Evolutionary conservation across 768 basidiomycete genomes (phyloP).

Genomic region (Russula lepida): DNA sequence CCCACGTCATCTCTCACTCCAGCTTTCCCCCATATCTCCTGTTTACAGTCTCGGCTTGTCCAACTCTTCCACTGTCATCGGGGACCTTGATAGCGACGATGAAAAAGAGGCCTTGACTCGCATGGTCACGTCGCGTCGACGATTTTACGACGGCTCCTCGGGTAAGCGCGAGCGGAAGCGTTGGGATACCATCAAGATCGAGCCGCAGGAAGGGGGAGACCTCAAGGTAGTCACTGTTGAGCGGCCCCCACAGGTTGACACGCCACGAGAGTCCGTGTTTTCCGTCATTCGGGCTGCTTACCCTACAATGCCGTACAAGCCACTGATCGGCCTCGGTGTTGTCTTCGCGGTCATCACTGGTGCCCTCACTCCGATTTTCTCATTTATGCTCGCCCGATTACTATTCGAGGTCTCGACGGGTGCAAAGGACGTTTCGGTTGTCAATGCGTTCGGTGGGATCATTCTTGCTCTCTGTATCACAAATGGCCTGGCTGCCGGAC

Average conservation of each 20-base stretch:
- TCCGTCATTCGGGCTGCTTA: conserved; percentile 46
- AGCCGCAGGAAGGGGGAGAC: conserved; percentile 23
- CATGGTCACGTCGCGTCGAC: conserved; percentile 19
- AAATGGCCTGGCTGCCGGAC: conserved; percentile 66
- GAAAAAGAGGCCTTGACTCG: conserved; percentile 33
- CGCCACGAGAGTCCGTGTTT: conserved; percentile 33
- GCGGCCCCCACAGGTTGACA: conserved; percentile 12
- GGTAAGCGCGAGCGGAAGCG: conserved; percentile 29
- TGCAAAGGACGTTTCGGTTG: conserved; percentile 48
- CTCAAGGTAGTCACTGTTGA: conserved; percentile 19
- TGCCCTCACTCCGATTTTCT: conserved; percentile 86
- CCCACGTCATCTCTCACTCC: conserved; percentile 47
- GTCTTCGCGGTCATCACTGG: conserved; percentile 64
- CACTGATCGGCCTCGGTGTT: conserved; percentile 60
- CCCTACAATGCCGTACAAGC: conserved; percentile 69
- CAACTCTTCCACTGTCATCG: conserved; percentile 25
- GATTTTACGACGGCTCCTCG: background rate
- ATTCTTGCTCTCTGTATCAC: conserved; percentile 63
- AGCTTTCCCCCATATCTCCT: conserved; percentile 48
- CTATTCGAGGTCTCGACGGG: conserved; percentile 68
- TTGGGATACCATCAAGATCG: conserved; percentile 26
- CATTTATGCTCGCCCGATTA: conserved; percentile 76
- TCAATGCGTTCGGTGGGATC: conserved; percentile 66
- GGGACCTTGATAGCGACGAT: conserved; percentile 35
- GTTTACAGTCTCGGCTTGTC: conserved; percentile 19